These are phyloP conservation scores for Stemphylium beticola DNA, from an alignment of 2,329 filamentous ascomycete species.

Conservation along the genomic window DNA sequence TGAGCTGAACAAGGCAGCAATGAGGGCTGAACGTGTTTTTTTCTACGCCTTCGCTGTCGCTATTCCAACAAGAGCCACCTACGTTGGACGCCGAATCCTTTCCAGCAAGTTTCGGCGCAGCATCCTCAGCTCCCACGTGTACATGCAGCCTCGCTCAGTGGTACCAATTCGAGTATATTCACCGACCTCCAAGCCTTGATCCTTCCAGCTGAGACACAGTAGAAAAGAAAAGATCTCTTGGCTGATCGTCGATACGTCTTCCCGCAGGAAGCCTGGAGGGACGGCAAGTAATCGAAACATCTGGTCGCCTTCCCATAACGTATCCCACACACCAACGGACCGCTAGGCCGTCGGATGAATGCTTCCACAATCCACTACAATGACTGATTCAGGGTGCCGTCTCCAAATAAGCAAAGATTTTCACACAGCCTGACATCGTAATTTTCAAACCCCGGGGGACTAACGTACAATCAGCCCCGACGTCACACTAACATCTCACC, in stretches of 20 bases:
- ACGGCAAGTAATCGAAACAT: neutral
- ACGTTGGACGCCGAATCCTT: neutral
- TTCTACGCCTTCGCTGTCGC: neutral
- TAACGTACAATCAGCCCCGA: slow-evolving; percentile 8
- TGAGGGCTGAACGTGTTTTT: slow-evolving; percentile 5
- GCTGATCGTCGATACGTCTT: neutral
- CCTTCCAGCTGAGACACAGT: neutral
- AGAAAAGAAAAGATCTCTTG: neutral
- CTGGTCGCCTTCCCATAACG: slow-evolving; percentile 1
- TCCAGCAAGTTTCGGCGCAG: neutral
- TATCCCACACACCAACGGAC: slow-evolving; percentile 29
- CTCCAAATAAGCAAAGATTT: slow-evolving; percentile 36
- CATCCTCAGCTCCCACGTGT: neutral
- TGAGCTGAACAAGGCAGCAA: slow-evolving; percentile 7
- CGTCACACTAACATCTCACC: slow-evolving; percentile 5
- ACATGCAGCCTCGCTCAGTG: neutral
- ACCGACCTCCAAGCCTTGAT: neutral
- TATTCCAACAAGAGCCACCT: neutral
- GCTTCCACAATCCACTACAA: slow-evolving; percentile 17
- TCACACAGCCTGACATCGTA: slow-evolving; percentile 18
- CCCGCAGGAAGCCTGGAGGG: neutral
- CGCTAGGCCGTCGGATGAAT: slow-evolving; percentile 42
- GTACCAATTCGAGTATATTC: neutral
- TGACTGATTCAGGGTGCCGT: slow-evolving; percentile 19
- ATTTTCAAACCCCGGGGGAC: slow-evolving; percentile 11